A percentile compares a stretch with the other conserved stretches of the same genome.
Evolutionary conservation across 441 rosid genomes (phyloP).

Genomic region (Corymbia citriodora): DNA sequence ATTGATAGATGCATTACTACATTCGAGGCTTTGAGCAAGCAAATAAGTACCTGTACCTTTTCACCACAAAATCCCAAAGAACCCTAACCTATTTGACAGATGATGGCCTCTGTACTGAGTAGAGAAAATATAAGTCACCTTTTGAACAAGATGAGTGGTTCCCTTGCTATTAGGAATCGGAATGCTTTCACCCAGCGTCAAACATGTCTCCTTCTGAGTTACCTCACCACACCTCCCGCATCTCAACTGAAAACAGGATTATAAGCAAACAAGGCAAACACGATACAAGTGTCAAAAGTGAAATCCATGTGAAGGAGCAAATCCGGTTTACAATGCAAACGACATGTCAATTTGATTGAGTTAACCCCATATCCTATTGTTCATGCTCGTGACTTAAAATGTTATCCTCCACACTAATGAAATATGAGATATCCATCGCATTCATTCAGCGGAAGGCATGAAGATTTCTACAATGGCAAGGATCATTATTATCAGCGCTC

Average conservation of each 20-base stretch:
- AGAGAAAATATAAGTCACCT: conserved; percentile 28
- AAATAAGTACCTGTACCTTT: background rate
- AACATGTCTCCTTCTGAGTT: conserved; percentile 76
- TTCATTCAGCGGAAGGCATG: background rate
- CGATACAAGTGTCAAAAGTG: background rate
- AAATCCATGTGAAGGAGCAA: background rate
- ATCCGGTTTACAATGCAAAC: background rate
- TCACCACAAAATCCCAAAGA: background rate
- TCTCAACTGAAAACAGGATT: conserved; percentile 44
- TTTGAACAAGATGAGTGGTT: conserved; percentile 70
- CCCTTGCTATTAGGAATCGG: conserved; percentile 44
- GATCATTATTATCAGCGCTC: background rate
- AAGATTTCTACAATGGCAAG: background rate
- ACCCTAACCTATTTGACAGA: background rate
- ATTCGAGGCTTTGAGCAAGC: background rate
- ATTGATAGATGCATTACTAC: background rate
- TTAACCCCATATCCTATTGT: background rate
- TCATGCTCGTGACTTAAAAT: background rate
- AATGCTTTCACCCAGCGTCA: conserved; percentile 57
- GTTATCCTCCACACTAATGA: background rate
- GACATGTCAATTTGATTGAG: background rate
- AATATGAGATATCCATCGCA: background rate
- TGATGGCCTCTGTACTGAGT: background rate
- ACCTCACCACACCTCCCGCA: conserved; percentile 83
- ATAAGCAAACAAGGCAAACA: background rate